Percentiles rank a stretch among this genome's conserved stretches.
These are phyloP conservation scores for Ophiocordyceps camponoti-floridani DNA, from an alignment of 2,329 filamentous ascomycete genomes.

Conservation along the genomic window DNA sequence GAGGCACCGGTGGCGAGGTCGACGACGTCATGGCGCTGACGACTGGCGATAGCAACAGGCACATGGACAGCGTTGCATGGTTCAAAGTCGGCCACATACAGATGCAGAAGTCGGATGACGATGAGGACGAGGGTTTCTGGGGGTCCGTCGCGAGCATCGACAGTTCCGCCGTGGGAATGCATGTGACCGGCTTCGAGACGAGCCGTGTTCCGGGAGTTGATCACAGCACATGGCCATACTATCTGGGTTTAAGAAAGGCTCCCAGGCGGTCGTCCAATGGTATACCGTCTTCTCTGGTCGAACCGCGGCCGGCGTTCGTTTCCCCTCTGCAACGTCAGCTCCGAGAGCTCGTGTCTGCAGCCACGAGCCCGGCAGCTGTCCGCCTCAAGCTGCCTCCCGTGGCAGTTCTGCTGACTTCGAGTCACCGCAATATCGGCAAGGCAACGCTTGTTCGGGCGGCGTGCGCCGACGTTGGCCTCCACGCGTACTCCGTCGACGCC, in stretches of 20 bases:
- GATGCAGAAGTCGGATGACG: slow-evolving; percentile 31
- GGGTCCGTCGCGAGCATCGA: slow-evolving; percentile 76
- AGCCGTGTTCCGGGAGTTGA: slow-evolving; percentile 61
- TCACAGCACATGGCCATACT: slow-evolving; percentile 74
- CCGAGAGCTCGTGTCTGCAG: slow-evolving; percentile 70
- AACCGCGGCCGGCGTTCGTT: slow-evolving; percentile 30
- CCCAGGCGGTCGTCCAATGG: slow-evolving; percentile 28
- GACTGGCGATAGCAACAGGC: slow-evolving; percentile 16
- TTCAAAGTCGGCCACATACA: slow-evolving; percentile 72
- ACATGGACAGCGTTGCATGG: slow-evolving; percentile 59
- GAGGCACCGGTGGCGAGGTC: slow-evolving; percentile 44
- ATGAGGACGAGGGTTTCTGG: slow-evolving; percentile 58
- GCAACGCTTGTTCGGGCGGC: slow-evolving; percentile 58
- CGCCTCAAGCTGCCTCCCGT: slow-evolving; percentile 76
- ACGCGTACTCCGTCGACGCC: slow-evolving; percentile 75
- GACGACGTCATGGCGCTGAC: slow-evolving; percentile 50
- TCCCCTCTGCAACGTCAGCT: slow-evolving; percentile 51
- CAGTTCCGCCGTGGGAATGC: slow-evolving; percentile 70
- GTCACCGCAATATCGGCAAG: slow-evolving; percentile 87
- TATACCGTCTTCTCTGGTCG: slow-evolving; percentile 19
- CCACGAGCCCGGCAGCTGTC: slow-evolving; percentile 73
- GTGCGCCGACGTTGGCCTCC: slow-evolving; percentile 76
- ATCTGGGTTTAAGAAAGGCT: slow-evolving; percentile 57
- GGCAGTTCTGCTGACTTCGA: slow-evolving; percentile 75
- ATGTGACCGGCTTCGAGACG: slow-evolving; percentile 76